Evolutionary conservation across 2,329 filamentous ascomycete genomes (phyloP).

Genomic region (Colletotrichum limetticola): DNA sequence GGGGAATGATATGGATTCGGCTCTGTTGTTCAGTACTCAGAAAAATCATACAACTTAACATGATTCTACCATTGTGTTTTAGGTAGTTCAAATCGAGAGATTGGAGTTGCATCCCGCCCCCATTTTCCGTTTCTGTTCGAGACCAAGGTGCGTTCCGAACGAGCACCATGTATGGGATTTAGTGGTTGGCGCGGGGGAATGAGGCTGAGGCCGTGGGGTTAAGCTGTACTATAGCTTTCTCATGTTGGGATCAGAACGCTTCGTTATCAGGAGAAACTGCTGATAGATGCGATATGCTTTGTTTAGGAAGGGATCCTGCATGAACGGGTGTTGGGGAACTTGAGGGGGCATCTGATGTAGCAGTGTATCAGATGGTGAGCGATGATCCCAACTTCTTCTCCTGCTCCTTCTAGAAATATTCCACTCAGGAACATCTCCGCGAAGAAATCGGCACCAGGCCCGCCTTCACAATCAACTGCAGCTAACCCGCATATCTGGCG

Average conservation of each 20-base stretch:
- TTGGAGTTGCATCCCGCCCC: slow-evolving; percentile 9
- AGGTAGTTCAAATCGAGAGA: background rate
- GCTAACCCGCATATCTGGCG: too few relatives aligned
- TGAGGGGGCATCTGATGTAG: too few relatives aligned
- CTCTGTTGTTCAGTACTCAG: too few relatives aligned
- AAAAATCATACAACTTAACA: too few relatives aligned
- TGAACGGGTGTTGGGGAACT: background rate
- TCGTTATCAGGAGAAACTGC: too few relatives aligned
- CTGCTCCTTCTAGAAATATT: too few relatives aligned
- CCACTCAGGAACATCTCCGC: too few relatives aligned
- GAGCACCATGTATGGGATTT: slow-evolving; percentile 17
- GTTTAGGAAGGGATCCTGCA: background rate
- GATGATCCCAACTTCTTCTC: too few relatives aligned
- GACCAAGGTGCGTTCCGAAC: slow-evolving; percentile 4
- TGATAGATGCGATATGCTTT: background rate
- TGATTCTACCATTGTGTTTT: background rate
- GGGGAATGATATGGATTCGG: background rate
- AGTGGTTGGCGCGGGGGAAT: slow-evolving; percentile 20
- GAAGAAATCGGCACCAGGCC: too few relatives aligned
- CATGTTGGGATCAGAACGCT: slow-evolving; percentile 14
- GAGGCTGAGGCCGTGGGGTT: background rate
- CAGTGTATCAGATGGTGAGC: background rate
- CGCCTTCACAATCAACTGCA: too few relatives aligned
- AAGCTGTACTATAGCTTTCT: too few relatives aligned
- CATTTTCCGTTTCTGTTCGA: slow-evolving; percentile 13